phyloP scores from a whole-genome alignment of 805 yeast species.

The Tetrapisispora iriomotensis region DNA sequence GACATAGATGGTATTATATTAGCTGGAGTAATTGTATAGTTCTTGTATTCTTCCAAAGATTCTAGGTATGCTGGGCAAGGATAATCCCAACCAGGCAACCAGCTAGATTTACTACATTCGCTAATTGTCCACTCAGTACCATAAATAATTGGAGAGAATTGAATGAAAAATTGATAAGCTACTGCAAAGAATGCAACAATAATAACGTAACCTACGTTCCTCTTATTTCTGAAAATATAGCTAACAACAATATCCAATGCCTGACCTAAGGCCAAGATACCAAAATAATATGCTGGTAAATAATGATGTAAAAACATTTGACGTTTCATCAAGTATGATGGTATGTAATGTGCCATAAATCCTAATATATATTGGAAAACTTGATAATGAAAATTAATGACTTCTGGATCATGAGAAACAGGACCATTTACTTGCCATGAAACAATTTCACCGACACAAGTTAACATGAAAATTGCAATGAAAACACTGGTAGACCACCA shows the following conservation, averaged over 20 bases:
- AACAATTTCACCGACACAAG: slow-evolving; percentile 35
- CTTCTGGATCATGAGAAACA: slow-evolving; percentile 41
- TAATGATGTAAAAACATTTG: slow-evolving; percentile 92
- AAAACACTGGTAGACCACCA: slow-evolving; percentile 65
- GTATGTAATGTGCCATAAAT: slow-evolving; percentile 61
- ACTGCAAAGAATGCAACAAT: slow-evolving; percentile 40
- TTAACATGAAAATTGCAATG: slow-evolving; percentile 41
- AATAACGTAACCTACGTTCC: slow-evolving; percentile 35
- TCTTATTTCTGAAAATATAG: slow-evolving; percentile 35
- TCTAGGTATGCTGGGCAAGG: slow-evolving; percentile 54
- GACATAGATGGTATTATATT: not conserved
- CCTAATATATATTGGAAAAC: slow-evolving; percentile 55
- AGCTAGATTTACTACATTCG: slow-evolving; percentile 52
- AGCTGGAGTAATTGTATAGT: slow-evolving; percentile 4
- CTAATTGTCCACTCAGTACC: slow-evolving; percentile 71
- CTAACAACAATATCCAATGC: slow-evolving; percentile 44
- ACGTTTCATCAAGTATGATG: slow-evolving; percentile 82
- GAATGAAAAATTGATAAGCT: slow-evolving; percentile 45
- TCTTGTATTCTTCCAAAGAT: slow-evolving; percentile 20
- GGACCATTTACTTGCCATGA: slow-evolving; percentile 58
- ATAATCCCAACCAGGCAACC: slow-evolving; percentile 74
- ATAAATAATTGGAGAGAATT: slow-evolving; percentile 65
- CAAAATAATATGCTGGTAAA: slow-evolving; percentile 86
- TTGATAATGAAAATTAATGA: slow-evolving; percentile 57
- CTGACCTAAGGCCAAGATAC: slow-evolving; percentile 67